A percentile compares a stretch with the other conserved stretches of the same genome.
Conservation (phyloP, 2,329 filamentous ascomycete species). For the Microcyclospora pomicola region DNA sequence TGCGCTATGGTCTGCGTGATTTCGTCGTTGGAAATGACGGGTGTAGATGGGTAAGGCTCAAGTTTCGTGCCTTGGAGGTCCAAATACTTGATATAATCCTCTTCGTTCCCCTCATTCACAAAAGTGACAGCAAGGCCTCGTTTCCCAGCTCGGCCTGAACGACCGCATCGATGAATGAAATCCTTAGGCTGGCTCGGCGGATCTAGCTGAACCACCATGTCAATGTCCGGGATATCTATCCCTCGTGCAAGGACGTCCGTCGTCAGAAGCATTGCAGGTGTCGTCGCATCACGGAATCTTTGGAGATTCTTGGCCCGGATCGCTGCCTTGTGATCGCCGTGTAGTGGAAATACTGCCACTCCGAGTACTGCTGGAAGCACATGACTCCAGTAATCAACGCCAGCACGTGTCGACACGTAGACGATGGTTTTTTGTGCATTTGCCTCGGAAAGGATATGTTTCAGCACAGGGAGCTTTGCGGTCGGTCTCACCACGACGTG, state of each 20-base stretch:
- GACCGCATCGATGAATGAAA: constrained; percentile 52
- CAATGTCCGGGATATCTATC: constrained; percentile 81
- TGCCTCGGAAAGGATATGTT: constrained; percentile 49
- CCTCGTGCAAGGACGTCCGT: constrained; percentile 87
- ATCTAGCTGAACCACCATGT: constrained; percentile 81
- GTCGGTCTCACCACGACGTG: constrained; percentile 64
- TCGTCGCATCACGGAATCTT: constrained; percentile 60
- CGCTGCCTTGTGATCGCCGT: constrained; percentile 82
- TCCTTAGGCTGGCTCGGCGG: constrained; percentile 79
- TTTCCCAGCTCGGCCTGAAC: constrained; percentile 48
- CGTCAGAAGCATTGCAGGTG: constrained; percentile 70
- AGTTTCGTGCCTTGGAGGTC: constrained; percentile 26
- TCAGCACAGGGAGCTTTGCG: constrained; percentile 65
- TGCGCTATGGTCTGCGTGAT: constrained; percentile 42
- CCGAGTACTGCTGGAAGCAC: constrained; percentile 59
- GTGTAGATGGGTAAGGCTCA: constrained; percentile 22
- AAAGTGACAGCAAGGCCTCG: constrained; percentile 76
- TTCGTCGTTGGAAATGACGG: constrained; percentile 44
- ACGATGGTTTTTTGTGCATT: constrained; percentile 71
- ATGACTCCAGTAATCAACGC: constrained; percentile 85
- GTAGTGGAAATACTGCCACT: constrained; percentile 64
- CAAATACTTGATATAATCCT: constrained; percentile 80
- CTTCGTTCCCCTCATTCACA: constrained; percentile 70
- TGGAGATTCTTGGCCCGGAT: constrained; percentile 80
- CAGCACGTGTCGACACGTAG: constrained; percentile 86